phyloP scores from a whole-genome alignment of 2,329 filamentous ascomycete species.

The Aspergillus fischeri region DNA sequence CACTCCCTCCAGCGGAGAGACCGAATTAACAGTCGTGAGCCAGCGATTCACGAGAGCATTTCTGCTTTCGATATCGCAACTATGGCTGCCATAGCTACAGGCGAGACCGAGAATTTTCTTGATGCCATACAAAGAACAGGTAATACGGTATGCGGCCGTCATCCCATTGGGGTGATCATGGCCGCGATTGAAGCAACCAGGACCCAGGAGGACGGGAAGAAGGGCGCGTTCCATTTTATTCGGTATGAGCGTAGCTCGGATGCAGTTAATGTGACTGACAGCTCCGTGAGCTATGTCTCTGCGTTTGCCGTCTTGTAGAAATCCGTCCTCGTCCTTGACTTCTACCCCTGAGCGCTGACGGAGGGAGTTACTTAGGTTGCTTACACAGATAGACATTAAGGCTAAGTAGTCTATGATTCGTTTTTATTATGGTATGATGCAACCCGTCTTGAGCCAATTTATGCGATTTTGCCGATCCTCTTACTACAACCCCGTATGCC shows the following conservation, averaged over 20 bases:
- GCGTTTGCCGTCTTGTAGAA: conserved; percentile 72
- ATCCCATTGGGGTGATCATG: conserved; percentile 92
- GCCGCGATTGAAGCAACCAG: conserved; percentile 70
- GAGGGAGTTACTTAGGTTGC: neutral
- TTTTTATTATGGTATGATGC: neutral
- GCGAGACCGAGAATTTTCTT: conserved; percentile 66
- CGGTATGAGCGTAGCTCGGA: conserved; percentile 83
- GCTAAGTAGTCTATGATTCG: neutral
- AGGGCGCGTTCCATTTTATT: conserved; percentile 68
- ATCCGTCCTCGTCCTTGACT: neutral
- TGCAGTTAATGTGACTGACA: conserved; percentile 63
- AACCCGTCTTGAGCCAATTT: neutral
- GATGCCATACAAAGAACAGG: conserved; percentile 65
- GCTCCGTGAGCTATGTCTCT: conserved; percentile 92
- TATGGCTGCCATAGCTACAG: conserved; percentile 79
- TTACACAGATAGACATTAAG: neutral
- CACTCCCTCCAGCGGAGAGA: conserved; percentile 27
- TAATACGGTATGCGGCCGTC: conserved; percentile 91
- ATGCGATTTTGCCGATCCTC: neutral
- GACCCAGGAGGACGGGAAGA: conserved; percentile 35
- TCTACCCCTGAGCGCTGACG: neutral
- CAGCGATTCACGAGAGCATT: conserved; percentile 79
- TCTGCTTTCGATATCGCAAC: conserved; percentile 71
- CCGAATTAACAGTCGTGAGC: conserved; percentile 31
- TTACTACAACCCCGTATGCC: neutral